Percentiles rank a stretch among this genome's conserved stretches.
These are phyloP conservation scores for Fusarium compactum DNA, from an alignment of 2,329 filamentous ascomycete species.

Conservation along the genomic window DNA sequence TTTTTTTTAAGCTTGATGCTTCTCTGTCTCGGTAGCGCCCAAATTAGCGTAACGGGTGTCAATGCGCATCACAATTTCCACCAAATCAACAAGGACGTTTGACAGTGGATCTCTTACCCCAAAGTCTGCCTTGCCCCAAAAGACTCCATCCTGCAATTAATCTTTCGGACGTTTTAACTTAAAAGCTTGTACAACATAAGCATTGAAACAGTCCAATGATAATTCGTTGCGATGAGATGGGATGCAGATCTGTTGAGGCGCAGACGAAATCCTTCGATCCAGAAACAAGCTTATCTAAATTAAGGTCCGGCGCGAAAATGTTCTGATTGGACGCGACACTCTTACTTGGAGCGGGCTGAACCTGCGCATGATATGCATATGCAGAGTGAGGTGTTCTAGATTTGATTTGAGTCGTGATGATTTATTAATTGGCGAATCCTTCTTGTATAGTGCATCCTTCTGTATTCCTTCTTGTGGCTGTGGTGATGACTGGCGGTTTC, in stretches of 20 bases:
- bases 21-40: no score
- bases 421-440: background rate
- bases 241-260: background rate
- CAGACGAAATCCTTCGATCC: background rate
- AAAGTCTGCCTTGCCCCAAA: background rate
- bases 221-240: no score
- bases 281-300: constrained; percentile 2
- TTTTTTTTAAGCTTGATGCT: no score
- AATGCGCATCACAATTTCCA: background rate
- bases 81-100: background rate
- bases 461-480: background rate
- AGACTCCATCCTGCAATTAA: background rate
- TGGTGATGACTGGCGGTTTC: background rate
- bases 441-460: background rate
- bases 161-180: background rate
- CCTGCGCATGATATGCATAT: background rate
- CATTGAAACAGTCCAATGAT: background rate
- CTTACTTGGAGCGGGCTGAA: background rate
- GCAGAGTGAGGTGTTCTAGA: background rate
- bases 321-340: background rate
- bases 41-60: background rate
- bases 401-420: background rate
- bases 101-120: background rate
- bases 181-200: background rate
- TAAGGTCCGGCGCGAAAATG: background rate